These are phyloP conservation scores for Escallonia rubra DNA, from an alignment of 129 eudicot genomes.

Conservation along the genomic window DNA sequence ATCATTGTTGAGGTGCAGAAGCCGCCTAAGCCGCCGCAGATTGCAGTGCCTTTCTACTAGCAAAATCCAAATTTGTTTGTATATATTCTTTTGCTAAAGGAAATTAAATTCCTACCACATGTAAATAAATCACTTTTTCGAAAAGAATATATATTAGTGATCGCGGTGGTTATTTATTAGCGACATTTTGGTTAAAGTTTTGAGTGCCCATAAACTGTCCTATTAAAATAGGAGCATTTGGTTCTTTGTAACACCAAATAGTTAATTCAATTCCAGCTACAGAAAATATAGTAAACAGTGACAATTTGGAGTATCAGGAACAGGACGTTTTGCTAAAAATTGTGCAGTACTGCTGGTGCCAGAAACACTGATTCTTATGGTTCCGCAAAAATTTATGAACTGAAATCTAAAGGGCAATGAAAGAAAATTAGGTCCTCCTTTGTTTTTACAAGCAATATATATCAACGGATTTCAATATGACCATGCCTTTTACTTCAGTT, in stretches of 20 bases:
- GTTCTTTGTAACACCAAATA: not conserved
- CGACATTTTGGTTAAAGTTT: not conserved
- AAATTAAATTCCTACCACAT: not conserved
- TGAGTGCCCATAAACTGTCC: not conserved
- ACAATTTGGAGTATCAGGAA: not conserved
- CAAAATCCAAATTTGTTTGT: not conserved
- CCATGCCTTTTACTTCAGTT: no score
- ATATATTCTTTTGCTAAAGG: conserved; percentile 12
- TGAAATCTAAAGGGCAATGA: not conserved
- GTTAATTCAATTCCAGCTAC: no score
- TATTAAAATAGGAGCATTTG: not conserved
- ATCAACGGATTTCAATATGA: not conserved
- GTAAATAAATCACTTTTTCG: not conserved
- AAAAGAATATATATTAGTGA: not conserved
- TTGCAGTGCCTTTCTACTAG: conserved; percentile 46
- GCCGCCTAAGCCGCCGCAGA: conserved; percentile 59
- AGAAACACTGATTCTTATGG: no score
- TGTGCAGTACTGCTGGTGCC: not conserved
- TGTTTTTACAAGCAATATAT: not conserved
- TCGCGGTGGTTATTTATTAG: not conserved
- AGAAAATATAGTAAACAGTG: not conserved
- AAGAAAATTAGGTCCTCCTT: not conserved
- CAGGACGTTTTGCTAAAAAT: not conserved
- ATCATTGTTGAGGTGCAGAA: conserved; percentile 29
- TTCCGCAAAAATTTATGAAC: not conserved